These are phyloP conservation scores for Candida loeiensis DNA, from an alignment of 805 yeast species.

Conservation along the genomic window DNA sequence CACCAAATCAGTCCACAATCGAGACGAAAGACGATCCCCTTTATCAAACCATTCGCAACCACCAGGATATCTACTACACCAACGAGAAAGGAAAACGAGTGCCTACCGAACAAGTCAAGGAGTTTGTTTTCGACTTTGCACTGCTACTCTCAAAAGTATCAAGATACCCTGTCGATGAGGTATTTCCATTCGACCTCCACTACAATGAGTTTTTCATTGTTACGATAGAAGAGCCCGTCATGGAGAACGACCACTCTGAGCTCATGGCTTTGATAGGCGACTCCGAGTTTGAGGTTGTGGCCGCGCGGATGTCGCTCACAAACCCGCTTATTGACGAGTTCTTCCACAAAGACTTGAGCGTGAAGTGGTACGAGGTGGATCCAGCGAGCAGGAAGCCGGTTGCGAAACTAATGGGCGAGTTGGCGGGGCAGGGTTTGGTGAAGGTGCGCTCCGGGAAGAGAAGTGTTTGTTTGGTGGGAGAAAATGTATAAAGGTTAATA, in stretches of 20 bases:
- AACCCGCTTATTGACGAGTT: conserved; percentile 15
- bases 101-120: not conserved
- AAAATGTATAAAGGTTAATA: not conserved
- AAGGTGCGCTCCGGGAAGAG: conserved; percentile 17
- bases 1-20: too few species aligned
- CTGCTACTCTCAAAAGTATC: not conserved
- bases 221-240: conserved; percentile 28
- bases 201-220: conserved; percentile 26
- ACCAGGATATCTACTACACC: not conserved
- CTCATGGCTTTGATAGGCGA: conserved; percentile 22
- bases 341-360: conserved; percentile 9
- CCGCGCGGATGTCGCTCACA: conserved; percentile 21
- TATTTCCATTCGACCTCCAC: conserved; percentile 27
- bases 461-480: conserved; percentile 15
- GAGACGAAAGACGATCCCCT: not conserved
- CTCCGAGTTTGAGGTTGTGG: conserved; percentile 26
- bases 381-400: conserved; percentile 5
- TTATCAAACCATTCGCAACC: not conserved
- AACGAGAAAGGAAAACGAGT: not conserved
- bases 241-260: conserved; percentile 21
- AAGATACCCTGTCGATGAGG: not conserved
- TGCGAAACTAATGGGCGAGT: conserved; percentile 15
- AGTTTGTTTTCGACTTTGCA: not conserved
- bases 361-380: conserved; percentile 17
- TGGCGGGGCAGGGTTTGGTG: conserved; percentile 21